These are phyloP conservation scores for Porodaedalea pini DNA, from an alignment of 1,284 basidiomycete species.

Conservation along the genomic window DNA sequence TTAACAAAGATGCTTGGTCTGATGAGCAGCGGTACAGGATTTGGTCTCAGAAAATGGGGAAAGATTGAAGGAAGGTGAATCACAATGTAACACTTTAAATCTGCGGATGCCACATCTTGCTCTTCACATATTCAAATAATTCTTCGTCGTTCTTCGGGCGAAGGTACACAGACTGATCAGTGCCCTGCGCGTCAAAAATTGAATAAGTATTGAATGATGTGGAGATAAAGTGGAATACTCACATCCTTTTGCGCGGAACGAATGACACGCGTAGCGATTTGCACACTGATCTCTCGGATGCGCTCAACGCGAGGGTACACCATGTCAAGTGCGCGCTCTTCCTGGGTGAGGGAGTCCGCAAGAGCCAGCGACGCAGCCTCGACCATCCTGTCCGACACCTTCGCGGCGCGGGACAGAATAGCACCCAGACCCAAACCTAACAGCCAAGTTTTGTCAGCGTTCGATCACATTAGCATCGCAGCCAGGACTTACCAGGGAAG, in stretches of 20 bases:
- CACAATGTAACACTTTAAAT: conserved; percentile 11
- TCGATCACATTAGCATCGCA: background rate
- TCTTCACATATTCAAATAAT: conserved; percentile 50
- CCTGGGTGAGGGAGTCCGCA: conserved; percentile 68
- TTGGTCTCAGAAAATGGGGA: background rate
- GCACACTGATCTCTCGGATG: conserved; percentile 80
- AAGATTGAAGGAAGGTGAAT: background rate
- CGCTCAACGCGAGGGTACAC: conserved; percentile 76
- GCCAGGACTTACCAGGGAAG: conserved; percentile 51
- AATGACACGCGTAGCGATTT: conserved; percentile 73
- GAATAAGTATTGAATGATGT: background rate
- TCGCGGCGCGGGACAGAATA: conserved; percentile 62
- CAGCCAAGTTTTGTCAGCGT: conserved; percentile 25
- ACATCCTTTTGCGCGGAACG: conserved; percentile 74
- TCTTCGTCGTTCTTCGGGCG: conserved; percentile 52
- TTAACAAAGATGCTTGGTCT: too few relatives aligned
- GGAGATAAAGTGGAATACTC: conserved; percentile 26
- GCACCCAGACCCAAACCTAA: conserved; percentile 77
- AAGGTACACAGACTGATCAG: conserved; percentile 57
- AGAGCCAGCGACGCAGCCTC: conserved; percentile 76
- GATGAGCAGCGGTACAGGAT: background rate
- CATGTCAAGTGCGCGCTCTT: conserved; percentile 64
- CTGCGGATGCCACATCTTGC: conserved; percentile 69
- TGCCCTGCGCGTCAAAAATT: conserved; percentile 38
- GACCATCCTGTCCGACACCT: conserved; percentile 79